Evolutionary conservation across 2,329 filamentous ascomycete species (phyloP).

Genomic region (Pochonia chlamydosporia): DNA sequence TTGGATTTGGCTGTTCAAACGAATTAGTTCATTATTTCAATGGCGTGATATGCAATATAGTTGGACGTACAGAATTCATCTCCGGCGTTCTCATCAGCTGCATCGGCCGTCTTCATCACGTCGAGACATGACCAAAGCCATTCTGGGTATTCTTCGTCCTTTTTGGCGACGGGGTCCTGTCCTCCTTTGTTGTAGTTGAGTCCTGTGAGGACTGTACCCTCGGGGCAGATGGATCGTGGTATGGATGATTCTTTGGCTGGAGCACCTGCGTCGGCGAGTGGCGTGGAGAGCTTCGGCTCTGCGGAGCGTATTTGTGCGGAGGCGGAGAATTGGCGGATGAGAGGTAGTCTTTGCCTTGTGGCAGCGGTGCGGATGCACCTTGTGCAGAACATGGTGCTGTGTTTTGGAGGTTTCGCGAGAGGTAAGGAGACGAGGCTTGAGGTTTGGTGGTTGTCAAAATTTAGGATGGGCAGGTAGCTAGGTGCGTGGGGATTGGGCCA

Average conservation of each 20-base stretch:
- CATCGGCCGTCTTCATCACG: conserved; percentile 48
- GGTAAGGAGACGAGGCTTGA: conserved; percentile 5
- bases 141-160: conserved; percentile 70
- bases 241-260: conserved; percentile 22
- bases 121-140: conserved; percentile 76
- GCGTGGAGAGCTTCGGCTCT: conserved; percentile 31
- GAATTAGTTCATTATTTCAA: not conserved
- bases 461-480: conserved; percentile 1
- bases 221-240: conserved; percentile 48
- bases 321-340: conserved; percentile 35
- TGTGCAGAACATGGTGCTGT: conserved; percentile 34
- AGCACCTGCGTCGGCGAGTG: conserved; percentile 25
- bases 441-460: conserved; percentile 3
- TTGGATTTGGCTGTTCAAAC: conserved; percentile 66
- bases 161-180: conserved; percentile 65
- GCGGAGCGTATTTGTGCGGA: conserved; percentile 29
- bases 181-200: conserved; percentile 73
- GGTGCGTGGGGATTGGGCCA: conserved; percentile 5
- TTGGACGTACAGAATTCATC: conserved; percentile 71
- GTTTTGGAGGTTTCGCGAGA: conserved; percentile 1
- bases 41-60: not conserved
- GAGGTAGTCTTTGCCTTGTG: conserved; percentile 22
- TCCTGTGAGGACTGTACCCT: conserved; percentile 65
- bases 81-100: conserved; percentile 50
- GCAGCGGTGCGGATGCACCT: conserved; percentile 43